Evolutionary conservation across 106 monocot genomes (phyloP).

Genomic region (Phalaenopsis aphrodite): DNA sequence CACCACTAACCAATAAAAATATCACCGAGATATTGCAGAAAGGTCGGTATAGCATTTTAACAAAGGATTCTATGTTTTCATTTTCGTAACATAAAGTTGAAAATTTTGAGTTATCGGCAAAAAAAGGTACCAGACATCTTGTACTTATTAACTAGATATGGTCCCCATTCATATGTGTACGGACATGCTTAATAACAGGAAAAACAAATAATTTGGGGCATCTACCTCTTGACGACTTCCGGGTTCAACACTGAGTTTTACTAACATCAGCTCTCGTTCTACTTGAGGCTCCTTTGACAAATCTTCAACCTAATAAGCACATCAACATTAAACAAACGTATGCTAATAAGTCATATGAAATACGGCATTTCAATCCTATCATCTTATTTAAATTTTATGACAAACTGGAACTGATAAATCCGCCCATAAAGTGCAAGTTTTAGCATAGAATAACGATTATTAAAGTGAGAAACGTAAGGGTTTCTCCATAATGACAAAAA

Average conservation of each 20-base stretch:
- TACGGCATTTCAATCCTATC: background rate
- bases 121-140: background rate
- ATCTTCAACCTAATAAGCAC: slow-evolving; percentile 71
- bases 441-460: background rate
- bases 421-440: background rate
- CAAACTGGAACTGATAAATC: background rate
- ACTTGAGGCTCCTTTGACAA: slow-evolving; percentile 85
- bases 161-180: background rate
- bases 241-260: slow-evolving; percentile 72
- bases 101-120: background rate
- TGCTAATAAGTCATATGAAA: background rate
- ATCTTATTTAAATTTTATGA: background rate
- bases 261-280: slow-evolving; percentile 82
- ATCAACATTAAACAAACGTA: background rate
- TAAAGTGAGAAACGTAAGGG: background rate
- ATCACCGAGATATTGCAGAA: background rate
- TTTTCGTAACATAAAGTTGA: background rate
- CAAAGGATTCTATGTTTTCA: background rate
- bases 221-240: slow-evolving; percentile 68
- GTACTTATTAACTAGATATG: background rate
- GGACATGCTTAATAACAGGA: background rate
- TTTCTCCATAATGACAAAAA: background rate
- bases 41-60: background rate
- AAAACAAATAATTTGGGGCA: background rate
- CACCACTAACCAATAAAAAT: background rate